Conservation (phyloP, 345 rosid genomes). For the Eucalyptus curtisii region DNA sequence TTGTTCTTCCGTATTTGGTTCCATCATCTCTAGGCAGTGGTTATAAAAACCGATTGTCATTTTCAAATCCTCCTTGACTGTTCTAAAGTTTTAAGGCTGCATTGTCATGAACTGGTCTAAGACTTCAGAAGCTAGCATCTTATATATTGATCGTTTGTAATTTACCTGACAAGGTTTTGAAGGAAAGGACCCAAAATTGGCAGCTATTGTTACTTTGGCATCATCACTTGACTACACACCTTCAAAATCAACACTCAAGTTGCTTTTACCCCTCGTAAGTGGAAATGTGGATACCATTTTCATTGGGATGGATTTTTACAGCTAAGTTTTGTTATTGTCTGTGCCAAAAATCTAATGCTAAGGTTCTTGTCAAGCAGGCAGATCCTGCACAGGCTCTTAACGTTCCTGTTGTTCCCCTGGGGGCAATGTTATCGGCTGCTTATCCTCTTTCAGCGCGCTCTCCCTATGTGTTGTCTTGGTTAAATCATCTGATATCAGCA, state of each 20-base stretch:
- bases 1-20: neutral
- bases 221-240: constrained; percentile 86
- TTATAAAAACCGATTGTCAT: neutral
- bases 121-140: neutral
- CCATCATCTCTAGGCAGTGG: neutral
- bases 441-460: constrained; percentile 79
- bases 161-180: constrained; percentile 45
- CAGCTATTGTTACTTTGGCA: constrained; percentile 74
- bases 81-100: neutral
- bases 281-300: neutral
- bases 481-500: constrained; percentile 72
- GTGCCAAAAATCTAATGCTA: neutral
- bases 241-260: constrained; percentile 72
- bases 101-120: neutral
- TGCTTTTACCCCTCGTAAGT: constrained; percentile 88
- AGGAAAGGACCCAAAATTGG: constrained; percentile 58
- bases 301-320: neutral
- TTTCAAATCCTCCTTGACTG: neutral
- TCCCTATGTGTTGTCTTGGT: constrained; percentile 84
- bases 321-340: neutral
- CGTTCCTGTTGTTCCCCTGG: constrained; percentile 93
- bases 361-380: constrained; percentile 39
- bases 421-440: constrained; percentile 71
- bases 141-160: neutral
- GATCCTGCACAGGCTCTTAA: constrained; percentile 95